Percentiles rank a stretch among this genome's conserved stretches.
Conservation (phyloP, 768 basidiomycete genomes). For the Mycena amicta region DNA sequence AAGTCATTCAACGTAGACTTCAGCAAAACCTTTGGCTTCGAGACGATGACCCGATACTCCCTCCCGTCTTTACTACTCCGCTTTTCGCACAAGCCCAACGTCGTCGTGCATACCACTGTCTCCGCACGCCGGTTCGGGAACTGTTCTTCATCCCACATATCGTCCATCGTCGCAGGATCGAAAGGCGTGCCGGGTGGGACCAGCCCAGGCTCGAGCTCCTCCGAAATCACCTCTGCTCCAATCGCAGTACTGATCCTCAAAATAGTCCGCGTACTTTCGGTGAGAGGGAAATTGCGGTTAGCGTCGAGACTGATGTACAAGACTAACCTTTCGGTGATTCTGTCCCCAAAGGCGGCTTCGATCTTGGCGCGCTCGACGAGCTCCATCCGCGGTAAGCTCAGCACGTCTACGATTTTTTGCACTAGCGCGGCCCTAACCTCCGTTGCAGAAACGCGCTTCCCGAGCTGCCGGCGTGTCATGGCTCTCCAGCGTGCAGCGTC, state of each 20-base stretch:
- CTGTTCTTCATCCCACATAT: not conserved
- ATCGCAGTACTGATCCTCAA: not conserved
- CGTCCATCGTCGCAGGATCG: not conserved
- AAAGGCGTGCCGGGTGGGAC: not conserved
- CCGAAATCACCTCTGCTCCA: conserved; percentile 1
- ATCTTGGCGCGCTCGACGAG: not conserved
- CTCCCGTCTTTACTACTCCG: not conserved
- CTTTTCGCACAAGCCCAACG: not conserved
- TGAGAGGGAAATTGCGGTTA: too few species aligned
- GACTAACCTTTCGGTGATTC: too few species aligned
- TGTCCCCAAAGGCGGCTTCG: not conserved
- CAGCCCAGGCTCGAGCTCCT: not conserved
- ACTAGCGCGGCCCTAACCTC: too few species aligned
- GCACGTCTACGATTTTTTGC: not conserved
- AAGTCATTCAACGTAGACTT: not conserved
- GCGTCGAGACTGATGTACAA: too few species aligned
- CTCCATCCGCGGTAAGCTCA: not conserved
- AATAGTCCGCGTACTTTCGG: not conserved
- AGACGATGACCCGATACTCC: too few species aligned
- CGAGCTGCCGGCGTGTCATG: not conserved
- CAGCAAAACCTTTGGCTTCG: not conserved
- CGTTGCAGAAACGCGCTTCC: too few species aligned
- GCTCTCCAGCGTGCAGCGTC: not conserved
- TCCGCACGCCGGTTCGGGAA: not conserved
- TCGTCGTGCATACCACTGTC: not conserved